A percentile compares a stretch with the other conserved stretches of the same genome.
phyloP scores from a whole-genome alignment of 1,284 basidiomycete genomes.

The Veloporphyrellus conicus region DNA sequence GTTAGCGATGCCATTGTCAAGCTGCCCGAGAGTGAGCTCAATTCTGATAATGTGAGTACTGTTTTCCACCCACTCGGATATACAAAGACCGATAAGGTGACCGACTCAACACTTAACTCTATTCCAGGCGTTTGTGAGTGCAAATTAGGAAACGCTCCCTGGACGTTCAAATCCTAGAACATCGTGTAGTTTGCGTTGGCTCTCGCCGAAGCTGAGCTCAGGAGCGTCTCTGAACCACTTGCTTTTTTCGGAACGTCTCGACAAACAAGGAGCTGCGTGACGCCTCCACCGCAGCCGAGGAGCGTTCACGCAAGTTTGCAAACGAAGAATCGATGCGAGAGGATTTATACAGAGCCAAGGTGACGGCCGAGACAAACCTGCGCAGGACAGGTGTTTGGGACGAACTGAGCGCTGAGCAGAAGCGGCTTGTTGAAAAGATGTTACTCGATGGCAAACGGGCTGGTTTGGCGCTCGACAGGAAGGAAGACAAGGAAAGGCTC shows the following conservation, averaged over 20 bases:
- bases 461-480: conserved; percentile 65
- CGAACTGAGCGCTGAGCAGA: conserved; percentile 58
- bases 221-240: conserved; percentile 52
- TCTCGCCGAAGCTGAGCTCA: conserved; percentile 52
- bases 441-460: conserved; percentile 71
- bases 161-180: conserved; percentile 1
- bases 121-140: conserved; percentile 60
- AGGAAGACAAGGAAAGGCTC: conserved; percentile 52
- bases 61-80: neutral
- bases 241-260: conserved; percentile 76
- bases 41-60: conserved; percentile 51
- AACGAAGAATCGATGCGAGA: conserved; percentile 72
- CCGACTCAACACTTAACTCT: neutral
- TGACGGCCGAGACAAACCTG: conserved; percentile 64
- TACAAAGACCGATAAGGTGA: neutral
- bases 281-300: conserved; percentile 67
- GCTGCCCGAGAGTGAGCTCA: conserved; percentile 54
- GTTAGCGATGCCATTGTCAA: conserved; percentile 60
- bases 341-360: conserved; percentile 70
- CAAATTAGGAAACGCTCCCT: neutral
- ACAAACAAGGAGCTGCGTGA: conserved; percentile 66
- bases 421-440: conserved; percentile 71
- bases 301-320: conserved; percentile 56
- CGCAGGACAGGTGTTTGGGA: conserved; percentile 53
- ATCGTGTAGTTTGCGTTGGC: conserved; percentile 47